Evolutionary conservation across 495 filamentous ascomycete genomes (phyloP), one percentile per base, ranked within the genome.

Genomic region (Tuber borchii): DNA sequence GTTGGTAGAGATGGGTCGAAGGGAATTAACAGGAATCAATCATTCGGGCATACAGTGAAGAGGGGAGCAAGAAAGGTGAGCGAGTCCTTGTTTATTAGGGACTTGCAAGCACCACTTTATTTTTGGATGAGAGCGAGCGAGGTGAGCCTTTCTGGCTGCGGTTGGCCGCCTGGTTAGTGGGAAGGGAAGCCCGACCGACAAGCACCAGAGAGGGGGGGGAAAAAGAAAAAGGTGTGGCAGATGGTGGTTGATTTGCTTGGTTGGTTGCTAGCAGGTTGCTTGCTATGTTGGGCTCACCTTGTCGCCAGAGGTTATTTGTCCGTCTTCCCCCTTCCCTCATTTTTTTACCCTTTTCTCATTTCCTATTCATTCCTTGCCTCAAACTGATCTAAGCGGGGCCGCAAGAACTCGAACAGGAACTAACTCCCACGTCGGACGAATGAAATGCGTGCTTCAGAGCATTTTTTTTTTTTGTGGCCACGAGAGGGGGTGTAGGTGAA

Each of bases 331-430:
- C 14, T 1, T 26, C 26, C 26, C 48, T 26, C 48, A 56, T n/a
- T 14, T 56, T 56, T n/a, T 56, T 2, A 10, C 48, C 51, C n/a
- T 20, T 61, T 31, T 7, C 26, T 22, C 56, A 31, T 17, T 61
- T 65, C 56, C 56, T 17, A 65, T 14, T 71, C 65, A 61, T 75
- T 75, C 70, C 76, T 79, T 79, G 78, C 76, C 78, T 79, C 76
- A 79, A 56, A 74, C 77, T 79, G 77, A 79, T 72, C 76, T 79
- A 79, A 79, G 78, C 77, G 77, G 77, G 39, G 77, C 76, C 37
- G 74, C 65, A 79, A 70, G 72, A 77, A 65, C 76, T 71, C 69
- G 78, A 75, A 79, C 73, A 78, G 78, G 76, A 79, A 75, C 77
- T 75, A 69, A 75, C 65, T 34, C 78, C 75, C 61, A 44, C 73